Base-by-base conservation (phyloP, 352 stramenopile species). In the Pythium dissotocum region DNA sequence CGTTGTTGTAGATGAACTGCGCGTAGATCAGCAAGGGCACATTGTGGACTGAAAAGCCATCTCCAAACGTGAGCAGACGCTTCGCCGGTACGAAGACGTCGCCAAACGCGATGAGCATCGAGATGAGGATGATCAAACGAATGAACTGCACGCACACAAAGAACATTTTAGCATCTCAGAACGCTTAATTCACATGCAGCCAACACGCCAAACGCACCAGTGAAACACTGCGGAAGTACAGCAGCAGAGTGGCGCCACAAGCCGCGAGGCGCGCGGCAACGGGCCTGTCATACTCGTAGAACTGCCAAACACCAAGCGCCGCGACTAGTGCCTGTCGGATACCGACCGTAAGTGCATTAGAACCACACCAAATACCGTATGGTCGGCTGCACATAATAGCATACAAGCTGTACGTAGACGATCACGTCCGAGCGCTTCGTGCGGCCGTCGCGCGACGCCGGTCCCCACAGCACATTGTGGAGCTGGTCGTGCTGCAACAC, bases 141-240 rank as follows among this genome's bases (percentile, higher is more conserved):
- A 87, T 60, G 61, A 87, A 91, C 83, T 93, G 72, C 14, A 58
- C 21, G 5, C 48, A n/a, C 4, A 36, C 18, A 44, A 18, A 32
- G 46, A 12, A 12, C n/a, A 53, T 24, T 4, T 32, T 32, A 30
- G 46, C 9, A 0, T 44, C 12, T 53, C 9, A 53, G 1, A 16
- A 8, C 13, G 24, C 28, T 5, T 21, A 16, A 32, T 2, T 18
- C n/a, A 52, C 2, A 42, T 16, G 48, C 30, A 52, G 30, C 3
- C 18, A 46, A 40, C 72, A 12, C 62, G 90, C 82, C 69, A 93
- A 46, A 40, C 72, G 8, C 62, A 90, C 84, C 69, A 93, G 59
- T 14, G 63, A 70, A 33, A 76, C 81, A 55, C 73, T 91, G 65
- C 84, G 84, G 44, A 93, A 91, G 67, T 93, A 89, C 18, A 90